Conservation (phyloP, 768 basidiomycete species). For the Sporobolomyces phaffii region DNA sequence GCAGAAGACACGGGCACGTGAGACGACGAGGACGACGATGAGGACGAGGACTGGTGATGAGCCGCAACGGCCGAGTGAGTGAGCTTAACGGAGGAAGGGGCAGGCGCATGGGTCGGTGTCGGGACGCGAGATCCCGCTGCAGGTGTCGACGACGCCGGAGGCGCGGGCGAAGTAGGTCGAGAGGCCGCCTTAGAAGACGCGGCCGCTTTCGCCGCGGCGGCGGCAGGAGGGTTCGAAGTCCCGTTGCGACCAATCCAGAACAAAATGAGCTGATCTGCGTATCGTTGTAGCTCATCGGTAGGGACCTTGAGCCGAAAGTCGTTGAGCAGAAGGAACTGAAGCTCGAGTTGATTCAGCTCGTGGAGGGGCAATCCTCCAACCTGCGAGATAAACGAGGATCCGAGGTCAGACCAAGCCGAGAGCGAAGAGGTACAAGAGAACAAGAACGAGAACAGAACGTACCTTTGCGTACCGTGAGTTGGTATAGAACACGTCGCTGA, state of each 20-base stretch:
- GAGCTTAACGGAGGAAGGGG: not conserved
- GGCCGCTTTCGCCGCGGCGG: slow-evolving; percentile 1
- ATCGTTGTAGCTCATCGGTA: slow-evolving; percentile 84
- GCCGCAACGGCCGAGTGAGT: slow-evolving; percentile 1
- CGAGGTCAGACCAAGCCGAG: too few relatives aligned
- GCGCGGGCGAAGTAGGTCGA: not conserved
- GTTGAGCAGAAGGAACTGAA: slow-evolving; percentile 93
- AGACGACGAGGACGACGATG: not conserved
- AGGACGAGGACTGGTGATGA: not conserved
- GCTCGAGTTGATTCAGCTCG: slow-evolving; percentile 91
- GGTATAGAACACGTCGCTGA: slow-evolving; percentile 97
- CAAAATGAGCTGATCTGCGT: slow-evolving; percentile 79
- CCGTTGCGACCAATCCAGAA: slow-evolving; percentile 36
- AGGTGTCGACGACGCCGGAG: not conserved
- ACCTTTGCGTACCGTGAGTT: slow-evolving; percentile 98
- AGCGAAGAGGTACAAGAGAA: too few relatives aligned
- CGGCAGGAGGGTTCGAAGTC: slow-evolving; percentile 1
- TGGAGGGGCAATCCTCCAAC: slow-evolving; percentile 89
- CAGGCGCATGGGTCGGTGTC: not conserved
- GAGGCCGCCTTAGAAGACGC: not conserved
- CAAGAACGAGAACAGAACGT: too few relatives aligned
- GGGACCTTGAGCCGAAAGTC: slow-evolving; percentile 87
- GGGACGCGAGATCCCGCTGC: not conserved
- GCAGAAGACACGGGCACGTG: not conserved
- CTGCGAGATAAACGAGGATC: slow-evolving; percentile 48